Conservation (phyloP, 371 early-diverging fungal genomes). For the Mucor sp. region DNA sequence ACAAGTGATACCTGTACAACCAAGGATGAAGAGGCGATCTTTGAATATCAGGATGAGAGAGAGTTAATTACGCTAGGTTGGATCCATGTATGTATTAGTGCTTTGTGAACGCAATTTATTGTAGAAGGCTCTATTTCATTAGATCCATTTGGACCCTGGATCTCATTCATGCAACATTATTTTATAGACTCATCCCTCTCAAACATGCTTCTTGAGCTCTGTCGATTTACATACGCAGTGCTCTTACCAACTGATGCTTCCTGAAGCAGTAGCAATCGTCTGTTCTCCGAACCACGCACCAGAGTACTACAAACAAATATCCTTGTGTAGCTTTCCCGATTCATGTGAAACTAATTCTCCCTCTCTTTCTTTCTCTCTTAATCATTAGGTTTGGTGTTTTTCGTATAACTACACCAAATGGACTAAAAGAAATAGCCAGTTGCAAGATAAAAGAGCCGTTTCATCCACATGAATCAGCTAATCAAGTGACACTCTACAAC, state of each 20-base stretch:
- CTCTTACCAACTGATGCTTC: slow-evolving; percentile 88
- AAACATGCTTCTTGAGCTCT: slow-evolving; percentile 90
- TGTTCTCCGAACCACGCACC: slow-evolving; percentile 77
- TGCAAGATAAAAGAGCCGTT: slow-evolving; percentile 1
- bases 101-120: background rate
- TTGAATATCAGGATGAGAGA: slow-evolving; percentile 68
- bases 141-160: background rate
- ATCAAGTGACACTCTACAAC: background rate
- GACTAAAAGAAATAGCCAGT: slow-evolving; percentile 7
- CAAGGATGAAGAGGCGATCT: slow-evolving; percentile 82
- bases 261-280: slow-evolving; percentile 94
- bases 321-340: background rate
- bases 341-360: background rate
- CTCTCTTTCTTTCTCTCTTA: background rate
- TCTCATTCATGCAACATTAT: background rate
- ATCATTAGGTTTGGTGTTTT: slow-evolving; percentile 11
- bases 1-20: slow-evolving; percentile 90
- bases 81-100: slow-evolving; percentile 69
- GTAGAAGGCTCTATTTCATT: background rate
- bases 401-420: slow-evolving; percentile 9
- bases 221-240: slow-evolving; percentile 92
- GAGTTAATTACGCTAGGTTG: slow-evolving; percentile 86
- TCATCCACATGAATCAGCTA: slow-evolving; percentile 6
- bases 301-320: slow-evolving; percentile 38
- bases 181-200: slow-evolving; percentile 83